Conservation (phyloP, 1,284 basidiomycete species). For the Meira miltonrushii region DNA sequence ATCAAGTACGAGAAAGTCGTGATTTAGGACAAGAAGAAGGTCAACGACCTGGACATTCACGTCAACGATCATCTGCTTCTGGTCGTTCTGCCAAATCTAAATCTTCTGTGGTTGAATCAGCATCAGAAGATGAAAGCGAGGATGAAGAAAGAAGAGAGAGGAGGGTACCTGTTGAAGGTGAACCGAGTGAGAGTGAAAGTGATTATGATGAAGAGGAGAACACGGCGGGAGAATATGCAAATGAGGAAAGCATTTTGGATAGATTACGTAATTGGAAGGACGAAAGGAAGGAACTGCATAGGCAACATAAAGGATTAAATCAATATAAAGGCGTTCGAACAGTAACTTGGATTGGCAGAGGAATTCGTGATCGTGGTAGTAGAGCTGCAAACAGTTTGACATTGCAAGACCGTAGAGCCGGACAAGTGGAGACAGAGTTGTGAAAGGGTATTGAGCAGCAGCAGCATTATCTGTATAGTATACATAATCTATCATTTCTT, state of each 20-base stretch:
- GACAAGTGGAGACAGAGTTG: slow-evolving; percentile 25
- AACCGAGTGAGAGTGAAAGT: not conserved
- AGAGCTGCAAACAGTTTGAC: slow-evolving; percentile 16
- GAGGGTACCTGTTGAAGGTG: not conserved
- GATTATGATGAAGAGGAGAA: slow-evolving; percentile 14
- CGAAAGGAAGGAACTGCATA: slow-evolving; percentile 26
- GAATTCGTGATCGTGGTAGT: slow-evolving; percentile 14
- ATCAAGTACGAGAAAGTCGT: not conserved
- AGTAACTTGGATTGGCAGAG: slow-evolving; percentile 21
- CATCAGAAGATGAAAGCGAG: slow-evolving; percentile 7
- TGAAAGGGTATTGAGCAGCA: not conserved
- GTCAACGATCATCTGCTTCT: not conserved
- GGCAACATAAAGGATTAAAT: slow-evolving; percentile 28
- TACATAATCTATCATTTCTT: too few relatives aligned
- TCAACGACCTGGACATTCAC: not conserved
- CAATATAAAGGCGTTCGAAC: slow-evolving; percentile 30
- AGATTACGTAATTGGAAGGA: slow-evolving; percentile 27
- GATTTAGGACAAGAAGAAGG: not conserved
- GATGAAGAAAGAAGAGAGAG: slow-evolving; percentile 10
- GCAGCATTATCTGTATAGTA: too few relatives aligned
- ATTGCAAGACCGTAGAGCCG: slow-evolving; percentile 19
- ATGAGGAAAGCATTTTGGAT: slow-evolving; percentile 19
- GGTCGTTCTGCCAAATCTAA: not conserved
- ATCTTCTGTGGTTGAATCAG: not conserved
- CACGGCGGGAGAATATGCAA: slow-evolving; percentile 12